Percentiles rank a stretch among this genome's conserved stretches.
Evolutionary conservation across 164 flowering plant genomes (phyloP).

Genomic region (Amborella trichopoda): DNA sequence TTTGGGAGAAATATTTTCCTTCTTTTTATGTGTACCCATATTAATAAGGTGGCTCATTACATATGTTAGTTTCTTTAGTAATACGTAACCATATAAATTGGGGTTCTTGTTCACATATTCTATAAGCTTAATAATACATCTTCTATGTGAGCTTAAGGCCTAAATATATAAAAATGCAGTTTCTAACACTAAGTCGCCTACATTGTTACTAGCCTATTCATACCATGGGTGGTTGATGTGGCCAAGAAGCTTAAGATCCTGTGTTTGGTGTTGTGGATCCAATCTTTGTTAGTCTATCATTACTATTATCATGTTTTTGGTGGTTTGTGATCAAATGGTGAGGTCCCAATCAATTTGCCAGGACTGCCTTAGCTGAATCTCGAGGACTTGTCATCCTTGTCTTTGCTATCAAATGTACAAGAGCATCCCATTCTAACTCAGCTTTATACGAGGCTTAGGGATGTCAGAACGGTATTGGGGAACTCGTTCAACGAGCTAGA

Average conservation of each 20-base stretch:
- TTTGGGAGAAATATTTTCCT: too few species aligned
- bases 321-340: too few species aligned
- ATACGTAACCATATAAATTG: too few species aligned
- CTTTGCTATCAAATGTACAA: neutral
- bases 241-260: slow-evolving; percentile 20
- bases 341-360: slow-evolving; percentile 9
- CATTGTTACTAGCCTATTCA: slow-evolving; percentile 23
- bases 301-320: slow-evolving; percentile 10
- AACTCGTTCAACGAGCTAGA: slow-evolving; percentile 2
- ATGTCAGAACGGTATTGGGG: neutral
- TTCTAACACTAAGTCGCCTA: slow-evolving; percentile 19
- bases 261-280: slow-evolving; percentile 27
- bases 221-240: slow-evolving; percentile 40
- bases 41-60: too few species aligned
- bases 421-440: neutral
- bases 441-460: neutral
- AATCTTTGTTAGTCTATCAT: slow-evolving; percentile 20
- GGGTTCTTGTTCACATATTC: too few species aligned
- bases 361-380: slow-evolving; percentile 4
- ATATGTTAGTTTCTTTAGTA: too few species aligned
- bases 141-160: too few species aligned
- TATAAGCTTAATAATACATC: too few species aligned
- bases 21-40: too few species aligned
- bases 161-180: too few species aligned
- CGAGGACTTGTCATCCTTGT: slow-evolving; percentile 11